These are phyloP conservation scores for Hysterangium stoloniferum DNA, from an alignment of 768 basidiomycete genomes.

Conservation along the genomic window DNA sequence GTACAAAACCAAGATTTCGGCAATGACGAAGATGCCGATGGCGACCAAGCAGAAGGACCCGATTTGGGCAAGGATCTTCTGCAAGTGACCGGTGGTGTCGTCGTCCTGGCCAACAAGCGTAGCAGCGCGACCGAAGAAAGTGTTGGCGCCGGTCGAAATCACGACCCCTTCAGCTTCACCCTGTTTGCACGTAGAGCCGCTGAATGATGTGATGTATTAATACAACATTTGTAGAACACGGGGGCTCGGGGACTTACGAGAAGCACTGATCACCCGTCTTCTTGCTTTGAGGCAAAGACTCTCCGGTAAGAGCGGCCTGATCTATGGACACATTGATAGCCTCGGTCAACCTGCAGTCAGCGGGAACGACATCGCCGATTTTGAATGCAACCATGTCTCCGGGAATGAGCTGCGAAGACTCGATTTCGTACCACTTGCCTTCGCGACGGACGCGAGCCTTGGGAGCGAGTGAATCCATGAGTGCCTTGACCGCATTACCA, in stretches of 20 bases:
- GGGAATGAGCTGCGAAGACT: slow-evolving; percentile 83
- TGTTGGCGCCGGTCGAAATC: slow-evolving; percentile 96
- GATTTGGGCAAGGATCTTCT: slow-evolving; percentile 97
- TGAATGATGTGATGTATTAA: slow-evolving; percentile 23
- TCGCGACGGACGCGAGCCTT: slow-evolving; percentile 92
- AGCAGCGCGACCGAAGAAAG: slow-evolving; percentile 98
- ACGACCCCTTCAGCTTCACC: slow-evolving; percentile 99
- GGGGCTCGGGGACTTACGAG: slow-evolving; percentile 55
- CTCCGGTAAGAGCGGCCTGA: slow-evolving; percentile 96
- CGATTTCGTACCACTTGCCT: slow-evolving; percentile 83
- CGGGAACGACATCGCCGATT: slow-evolving; percentile 97
- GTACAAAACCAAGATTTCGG: slow-evolving; percentile 92
- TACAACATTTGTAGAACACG: background rate
- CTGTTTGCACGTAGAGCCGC: slow-evolving; percentile 97
- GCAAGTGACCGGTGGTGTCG: slow-evolving; percentile 96
- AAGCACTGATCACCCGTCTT: slow-evolving; percentile 95
- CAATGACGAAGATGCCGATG: slow-evolving; percentile 92
- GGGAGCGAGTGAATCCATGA: slow-evolving; percentile 98
- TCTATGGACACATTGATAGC: slow-evolving; percentile 97
- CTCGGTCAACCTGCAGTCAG: slow-evolving; percentile 94
- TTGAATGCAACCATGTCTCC: slow-evolving; percentile 98
- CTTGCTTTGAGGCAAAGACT: slow-evolving; percentile 90
- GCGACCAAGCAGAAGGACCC: slow-evolving; percentile 95
- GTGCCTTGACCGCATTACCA: slow-evolving; percentile 97
- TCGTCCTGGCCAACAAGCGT: slow-evolving; percentile 97